Percentiles rank a stretch among this genome's conserved stretches.
phyloP scores from a whole-genome alignment of 2,329 filamentous ascomycete genomes.

The Talaromyces sp. region DNA sequence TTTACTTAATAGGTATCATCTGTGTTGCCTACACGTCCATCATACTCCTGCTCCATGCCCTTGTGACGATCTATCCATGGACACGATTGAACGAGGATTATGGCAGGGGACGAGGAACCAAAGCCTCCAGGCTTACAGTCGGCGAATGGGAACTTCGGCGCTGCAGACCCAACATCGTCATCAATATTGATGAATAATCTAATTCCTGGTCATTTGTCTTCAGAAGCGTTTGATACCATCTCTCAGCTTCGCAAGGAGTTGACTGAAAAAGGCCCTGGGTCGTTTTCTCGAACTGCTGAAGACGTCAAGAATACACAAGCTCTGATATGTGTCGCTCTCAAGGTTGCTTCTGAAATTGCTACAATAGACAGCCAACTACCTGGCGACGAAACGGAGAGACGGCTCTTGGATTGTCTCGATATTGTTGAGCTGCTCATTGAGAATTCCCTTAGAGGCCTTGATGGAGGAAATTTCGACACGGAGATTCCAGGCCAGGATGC shows the following conservation, averaged over 20 bases:
- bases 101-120: conserved; percentile 24
- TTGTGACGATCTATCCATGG: conserved; percentile 5
- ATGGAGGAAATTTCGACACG: conserved; percentile 59
- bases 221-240: conserved; percentile 64
- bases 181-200: conserved; percentile 87
- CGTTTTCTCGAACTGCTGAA: conserved; percentile 51
- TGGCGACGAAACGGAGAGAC: conserved; percentile 37
- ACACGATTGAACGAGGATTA: conserved; percentile 14
- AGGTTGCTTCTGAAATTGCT: conserved; percentile 58
- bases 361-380: conserved; percentile 54
- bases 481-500: conserved; percentile 47
- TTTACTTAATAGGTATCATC: not conserved
- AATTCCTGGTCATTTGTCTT: conserved; percentile 73
- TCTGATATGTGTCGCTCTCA: conserved; percentile 76
- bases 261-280: conserved; percentile 41
- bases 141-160: conserved; percentile 20
- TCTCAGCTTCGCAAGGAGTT: conserved; percentile 66
- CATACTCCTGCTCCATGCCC: not conserved
- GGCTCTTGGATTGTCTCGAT: conserved; percentile 62
- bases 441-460: conserved; percentile 62
- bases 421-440: conserved; percentile 70
- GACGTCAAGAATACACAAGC: conserved; percentile 74
- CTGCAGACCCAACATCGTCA: conserved; percentile 42
- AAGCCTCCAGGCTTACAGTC: conserved; percentile 14
- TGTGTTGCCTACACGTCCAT: not conserved